Percentiles rank a stretch among this genome's conserved stretches.
These are phyloP conservation scores for Ascochyta koolunga DNA, from an alignment of 2,329 filamentous ascomycete species.

Conservation along the genomic window DNA sequence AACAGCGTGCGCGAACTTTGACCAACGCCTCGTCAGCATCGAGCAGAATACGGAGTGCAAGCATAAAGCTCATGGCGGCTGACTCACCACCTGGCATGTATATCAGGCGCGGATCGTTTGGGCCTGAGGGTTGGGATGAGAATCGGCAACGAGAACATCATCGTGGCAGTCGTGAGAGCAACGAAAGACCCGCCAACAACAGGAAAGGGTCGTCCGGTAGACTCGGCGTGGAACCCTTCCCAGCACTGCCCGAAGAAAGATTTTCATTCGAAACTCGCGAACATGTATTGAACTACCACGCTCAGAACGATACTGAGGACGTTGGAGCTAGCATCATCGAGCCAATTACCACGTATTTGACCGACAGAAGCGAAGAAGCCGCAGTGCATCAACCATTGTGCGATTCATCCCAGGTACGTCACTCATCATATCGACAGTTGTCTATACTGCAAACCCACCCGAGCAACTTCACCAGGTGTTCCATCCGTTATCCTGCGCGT, in stretches of 20 bases:
- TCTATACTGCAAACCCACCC: not conserved
- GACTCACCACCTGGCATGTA: constrained; percentile 52
- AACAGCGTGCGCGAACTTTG: constrained; percentile 32
- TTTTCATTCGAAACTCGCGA: constrained; percentile 13
- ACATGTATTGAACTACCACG: constrained; percentile 2
- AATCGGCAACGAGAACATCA: constrained; percentile 35
- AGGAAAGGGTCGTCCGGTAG: constrained; percentile 23
- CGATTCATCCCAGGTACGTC: constrained; percentile 27
- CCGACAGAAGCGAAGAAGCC: constrained; percentile 22
- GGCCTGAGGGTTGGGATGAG: constrained; percentile 41
- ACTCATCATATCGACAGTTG: not conserved
- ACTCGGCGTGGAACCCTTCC: constrained; percentile 34
- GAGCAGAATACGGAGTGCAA: constrained; percentile 42
- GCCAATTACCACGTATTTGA: constrained; percentile 26
- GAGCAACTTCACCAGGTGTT: not conserved
- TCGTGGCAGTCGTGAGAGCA: constrained; percentile 32
- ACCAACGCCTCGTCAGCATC: constrained; percentile 43
- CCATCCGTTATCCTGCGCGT: not conserved
- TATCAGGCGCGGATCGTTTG: constrained; percentile 49
- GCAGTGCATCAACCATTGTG: constrained; percentile 20
- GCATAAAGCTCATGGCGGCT: constrained; percentile 47
- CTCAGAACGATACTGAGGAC: constrained; percentile 18
- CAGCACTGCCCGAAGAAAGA: constrained; percentile 38
- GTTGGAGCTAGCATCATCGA: constrained; percentile 5
- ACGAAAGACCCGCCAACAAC: constrained; percentile 15